Evolutionary conservation across 495 filamentous ascomycete genomes (phyloP).

Genomic region (Hypoxylon lienhwacheense): DNA sequence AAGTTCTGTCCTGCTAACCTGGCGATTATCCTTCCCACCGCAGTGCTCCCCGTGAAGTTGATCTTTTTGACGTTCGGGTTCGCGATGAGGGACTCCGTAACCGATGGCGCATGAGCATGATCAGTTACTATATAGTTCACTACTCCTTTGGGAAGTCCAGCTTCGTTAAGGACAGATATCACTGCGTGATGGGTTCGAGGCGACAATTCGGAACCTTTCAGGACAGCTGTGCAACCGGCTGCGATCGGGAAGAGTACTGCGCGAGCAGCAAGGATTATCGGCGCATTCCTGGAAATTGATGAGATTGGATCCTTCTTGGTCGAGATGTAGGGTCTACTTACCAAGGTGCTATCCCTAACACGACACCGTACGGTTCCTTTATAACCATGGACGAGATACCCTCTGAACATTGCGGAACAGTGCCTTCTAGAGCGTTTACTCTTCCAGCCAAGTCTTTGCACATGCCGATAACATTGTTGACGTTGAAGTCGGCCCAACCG

Average conservation of each 20-base stretch:
- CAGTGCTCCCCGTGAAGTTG: constrained; percentile 68
- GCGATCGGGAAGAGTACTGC: constrained; percentile 76
- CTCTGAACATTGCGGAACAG: constrained; percentile 58
- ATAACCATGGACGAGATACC: constrained; percentile 67
- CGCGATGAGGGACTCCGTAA: constrained; percentile 60
- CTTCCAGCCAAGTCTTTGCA: constrained; percentile 72
- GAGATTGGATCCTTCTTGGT: constrained; percentile 26
- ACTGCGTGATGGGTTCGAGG: constrained; percentile 77
- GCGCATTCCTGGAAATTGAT: constrained; percentile 65
- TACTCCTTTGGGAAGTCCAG: constrained; percentile 66
- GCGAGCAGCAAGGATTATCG: constrained; percentile 69
- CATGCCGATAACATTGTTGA: constrained; percentile 59
- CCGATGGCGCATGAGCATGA: constrained; percentile 53
- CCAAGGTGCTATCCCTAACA: constrained; percentile 85
- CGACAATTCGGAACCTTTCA: constrained; percentile 77
- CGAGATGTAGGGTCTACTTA: constrained; percentile 38
- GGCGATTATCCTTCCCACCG: constrained; percentile 61
- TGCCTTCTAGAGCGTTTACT: constrained; percentile 61
- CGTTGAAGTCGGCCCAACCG: constrained; percentile 64
- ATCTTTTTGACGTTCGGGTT: constrained; percentile 61
- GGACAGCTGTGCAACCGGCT: constrained; percentile 73
- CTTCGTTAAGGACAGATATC: constrained; percentile 68
- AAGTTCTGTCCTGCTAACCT: constrained; percentile 61
- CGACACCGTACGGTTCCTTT: constrained; percentile 80
- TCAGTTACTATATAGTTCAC: constrained; percentile 61